Base-by-base conservation (phyloP, 1,284 basidiomycete species). In the Cutaneotrichosporon sp. region DNA sequence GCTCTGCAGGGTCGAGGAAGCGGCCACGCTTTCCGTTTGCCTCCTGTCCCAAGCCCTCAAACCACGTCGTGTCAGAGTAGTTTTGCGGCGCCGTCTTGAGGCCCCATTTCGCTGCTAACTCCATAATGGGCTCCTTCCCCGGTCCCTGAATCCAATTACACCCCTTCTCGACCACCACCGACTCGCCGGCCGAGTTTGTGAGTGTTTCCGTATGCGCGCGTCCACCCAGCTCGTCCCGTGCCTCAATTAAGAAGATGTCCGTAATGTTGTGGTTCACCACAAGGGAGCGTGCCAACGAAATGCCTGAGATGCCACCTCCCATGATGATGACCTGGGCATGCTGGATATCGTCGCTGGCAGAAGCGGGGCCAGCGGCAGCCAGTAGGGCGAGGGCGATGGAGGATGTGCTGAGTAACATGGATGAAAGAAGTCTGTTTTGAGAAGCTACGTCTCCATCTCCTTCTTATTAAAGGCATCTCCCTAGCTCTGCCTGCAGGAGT, bases 131-230 rank as follows among this genome's bases (percentile, higher is more conserved):
- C 9, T 82, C 82, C 48, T 76, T 65, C 4, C 74, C 78, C 5
- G 73, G 62, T 8, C 85, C 85, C 62, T 86, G 84, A 35, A 87
- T 77, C 85, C 85, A 87, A 63, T 84, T 85, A 14, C 84, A 80
- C 18, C 85, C 84, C 9, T 80, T 67, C 66, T 87, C 85, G 26
- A 86, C 69, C 0, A 76, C 77, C 50, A 75, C 73, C 18, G 77
- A 59, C 43, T 4, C 67, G 73, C 4, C 70, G 47, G 3, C 58
- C 9, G 22, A 41, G 41, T 45, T 47, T 20, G 20, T 17, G 68
- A 85, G 80, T 0, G 64, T 50, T 38, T 74, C 75, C 51, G 76
- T 78, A 59, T 75, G 77, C 74, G 85, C 78, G 9, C 84, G 78
- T 8, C 84, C 84, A 4, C 85, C 84, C 2, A 87, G 76, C 63